Percentiles rank a stretch among this genome's conserved stretches.
These are phyloP conservation scores for Aspergillus panamensis DNA, from an alignment of 495 filamentous ascomycete species.

Conservation along the genomic window DNA sequence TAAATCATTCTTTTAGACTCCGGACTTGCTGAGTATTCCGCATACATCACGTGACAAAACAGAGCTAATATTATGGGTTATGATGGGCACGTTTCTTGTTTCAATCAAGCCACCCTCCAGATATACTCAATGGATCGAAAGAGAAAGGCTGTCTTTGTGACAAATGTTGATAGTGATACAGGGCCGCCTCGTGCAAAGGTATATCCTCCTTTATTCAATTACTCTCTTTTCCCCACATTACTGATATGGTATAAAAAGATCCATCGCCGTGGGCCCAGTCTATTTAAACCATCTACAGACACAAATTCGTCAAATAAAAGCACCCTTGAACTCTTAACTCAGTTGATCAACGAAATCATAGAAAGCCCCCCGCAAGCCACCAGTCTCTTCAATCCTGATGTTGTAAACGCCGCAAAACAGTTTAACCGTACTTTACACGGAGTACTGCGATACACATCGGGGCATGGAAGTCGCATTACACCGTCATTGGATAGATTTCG, in stretches of 20 bases:
- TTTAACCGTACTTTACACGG: background rate
- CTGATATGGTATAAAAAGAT: slow-evolving; percentile 4
- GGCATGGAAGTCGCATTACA: background rate
- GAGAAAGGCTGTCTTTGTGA: slow-evolving; percentile 18
- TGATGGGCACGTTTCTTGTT: background rate
- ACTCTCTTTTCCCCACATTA: background rate
- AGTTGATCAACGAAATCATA: background rate
- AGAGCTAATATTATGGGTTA: background rate
- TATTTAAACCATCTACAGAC: background rate
- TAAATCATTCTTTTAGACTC: background rate
- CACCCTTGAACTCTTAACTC: background rate
- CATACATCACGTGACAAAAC: slow-evolving; percentile 12
- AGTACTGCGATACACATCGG: background rate
- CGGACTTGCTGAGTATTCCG: background rate
- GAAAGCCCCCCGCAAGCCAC: background rate
- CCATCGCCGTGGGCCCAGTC: background rate
- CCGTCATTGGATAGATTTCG: background rate
- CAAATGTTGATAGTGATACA: background rate
- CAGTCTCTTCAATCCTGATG: background rate
- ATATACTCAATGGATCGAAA: slow-evolving; percentile 18
- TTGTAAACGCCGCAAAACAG: background rate
- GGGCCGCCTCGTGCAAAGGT: slow-evolving; percentile 17
- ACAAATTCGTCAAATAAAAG: background rate
- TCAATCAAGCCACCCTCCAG: background rate
- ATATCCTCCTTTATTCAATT: background rate